These are phyloP conservation scores for Pseudisothecium myosuroides DNA, from an alignment of 225 moss, liverwort and hornwort genomes.

Conservation along the genomic window DNA sequence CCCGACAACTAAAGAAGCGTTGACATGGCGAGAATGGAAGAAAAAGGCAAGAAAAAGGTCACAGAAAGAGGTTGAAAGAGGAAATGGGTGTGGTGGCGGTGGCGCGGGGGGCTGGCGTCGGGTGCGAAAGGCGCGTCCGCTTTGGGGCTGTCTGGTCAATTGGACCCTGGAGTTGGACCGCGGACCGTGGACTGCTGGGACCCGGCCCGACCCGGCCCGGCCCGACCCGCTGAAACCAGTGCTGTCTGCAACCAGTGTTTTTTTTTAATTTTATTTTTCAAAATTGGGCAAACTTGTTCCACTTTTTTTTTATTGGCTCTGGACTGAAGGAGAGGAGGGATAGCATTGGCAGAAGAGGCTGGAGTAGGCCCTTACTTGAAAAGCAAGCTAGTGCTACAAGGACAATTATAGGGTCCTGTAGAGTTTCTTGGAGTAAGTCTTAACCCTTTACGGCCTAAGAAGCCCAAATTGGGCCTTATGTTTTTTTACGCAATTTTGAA, in stretches of 20 bases:
- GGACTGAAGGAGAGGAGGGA: neutral
- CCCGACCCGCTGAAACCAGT: neutral
- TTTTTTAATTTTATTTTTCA: neutral
- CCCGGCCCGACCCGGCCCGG: neutral
- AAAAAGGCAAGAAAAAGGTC: neutral
- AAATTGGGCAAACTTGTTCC: neutral
- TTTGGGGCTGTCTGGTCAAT: neutral
- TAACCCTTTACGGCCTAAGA: no score
- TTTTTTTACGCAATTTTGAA: no score
- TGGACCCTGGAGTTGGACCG: neutral
- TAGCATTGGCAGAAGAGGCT: neutral
- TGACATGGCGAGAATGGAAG: neutral
- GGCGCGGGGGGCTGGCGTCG: neutral
- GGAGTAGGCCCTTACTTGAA: neutral
- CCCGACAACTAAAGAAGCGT: constrained; percentile 17
- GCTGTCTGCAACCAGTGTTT: neutral
- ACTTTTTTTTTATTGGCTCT: neutral
- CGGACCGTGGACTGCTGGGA: neutral
- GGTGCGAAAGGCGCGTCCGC: neutral
- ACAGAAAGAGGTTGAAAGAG: neutral
- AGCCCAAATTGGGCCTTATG: no score
- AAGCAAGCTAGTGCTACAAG: no score
- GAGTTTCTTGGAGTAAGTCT: no score
- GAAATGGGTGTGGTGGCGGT: neutral
- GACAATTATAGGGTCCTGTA: no score